phyloP scores from a whole-genome alignment of 116 monocot species.

The Papilionanthe hybrid region DNA sequence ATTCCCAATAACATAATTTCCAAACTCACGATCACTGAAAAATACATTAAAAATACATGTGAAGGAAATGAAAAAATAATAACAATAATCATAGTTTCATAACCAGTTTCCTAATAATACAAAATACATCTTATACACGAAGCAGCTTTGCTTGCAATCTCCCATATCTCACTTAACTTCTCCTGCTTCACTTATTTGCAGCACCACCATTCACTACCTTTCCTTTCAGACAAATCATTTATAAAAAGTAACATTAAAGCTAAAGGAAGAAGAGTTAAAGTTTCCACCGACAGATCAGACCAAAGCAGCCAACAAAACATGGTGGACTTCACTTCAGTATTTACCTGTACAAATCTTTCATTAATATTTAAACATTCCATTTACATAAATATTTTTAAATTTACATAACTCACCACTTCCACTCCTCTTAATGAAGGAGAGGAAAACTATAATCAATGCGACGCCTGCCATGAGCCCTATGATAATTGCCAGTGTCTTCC shows the following conservation, averaged over 20 bases:
- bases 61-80: too few relatives aligned
- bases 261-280: neutral
- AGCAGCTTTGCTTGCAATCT: neutral
- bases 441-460: slow-evolving; percentile 58
- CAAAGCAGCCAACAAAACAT: slow-evolving; percentile 6
- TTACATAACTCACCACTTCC: slow-evolving; percentile 14
- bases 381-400: neutral
- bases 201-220: neutral
- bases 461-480: slow-evolving; percentile 63
- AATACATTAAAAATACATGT: too few relatives aligned
- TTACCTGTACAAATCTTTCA: slow-evolving; percentile 23
- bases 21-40: too few relatives aligned
- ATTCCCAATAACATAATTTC: too few relatives aligned
- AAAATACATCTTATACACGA: neutral
- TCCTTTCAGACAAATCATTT: neutral
- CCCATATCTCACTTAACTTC: neutral
- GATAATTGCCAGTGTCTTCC: slow-evolving; percentile 67
- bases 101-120: neutral
- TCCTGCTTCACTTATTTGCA: neutral
- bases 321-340: slow-evolving; percentile 10
- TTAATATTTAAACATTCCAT: neutral
- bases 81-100: too few relatives aligned
- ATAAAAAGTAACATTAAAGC: slow-evolving; percentile 2
- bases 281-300: neutral
- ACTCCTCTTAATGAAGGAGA: slow-evolving; percentile 47